Evolutionary conservation across 1,284 basidiomycete genomes (phyloP).

Genomic region (Ganoderma boninense): DNA sequence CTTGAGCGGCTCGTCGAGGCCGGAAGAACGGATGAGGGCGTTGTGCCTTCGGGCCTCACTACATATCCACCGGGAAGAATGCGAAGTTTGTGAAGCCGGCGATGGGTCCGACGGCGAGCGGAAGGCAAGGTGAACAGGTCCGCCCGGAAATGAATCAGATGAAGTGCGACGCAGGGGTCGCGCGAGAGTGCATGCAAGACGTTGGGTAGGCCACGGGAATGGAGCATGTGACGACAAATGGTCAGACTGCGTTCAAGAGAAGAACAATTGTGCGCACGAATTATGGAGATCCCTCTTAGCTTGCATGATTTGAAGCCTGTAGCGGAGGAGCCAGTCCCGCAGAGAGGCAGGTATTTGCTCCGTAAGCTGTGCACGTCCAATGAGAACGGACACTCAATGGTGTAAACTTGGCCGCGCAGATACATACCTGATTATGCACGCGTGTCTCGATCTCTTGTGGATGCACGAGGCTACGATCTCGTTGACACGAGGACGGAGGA

Average conservation of each 20-base stretch:
- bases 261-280: constrained; percentile 46
- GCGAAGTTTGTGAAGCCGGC: not conserved
- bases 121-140: not conserved
- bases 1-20: constrained; percentile 50
- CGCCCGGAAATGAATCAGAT: not conserved
- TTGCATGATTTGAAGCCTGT: constrained; percentile 40
- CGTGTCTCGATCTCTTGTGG: constrained; percentile 46
- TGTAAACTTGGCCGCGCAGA: not conserved
- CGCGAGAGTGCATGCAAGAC: not conserved
- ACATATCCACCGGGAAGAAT: constrained; percentile 1
- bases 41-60: constrained; percentile 62
- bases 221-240: not conserved
- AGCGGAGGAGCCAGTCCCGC: constrained; percentile 49
- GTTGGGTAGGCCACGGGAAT: not conserved
- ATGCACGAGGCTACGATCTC: constrained; percentile 49
- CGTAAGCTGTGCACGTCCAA: constrained; percentile 45
- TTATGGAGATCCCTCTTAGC: constrained; percentile 56
- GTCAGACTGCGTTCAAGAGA: not conserved
- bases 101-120: not conserved
- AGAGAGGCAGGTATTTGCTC: constrained; percentile 53
- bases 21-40: constrained; percentile 48
- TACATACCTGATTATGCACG: constrained; percentile 41
- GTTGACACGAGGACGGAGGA: constrained; percentile 43
- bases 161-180: not conserved
- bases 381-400: not conserved